Conservation (phyloP, 768 basidiomycete genomes). For the Amanita fuliginea region DNA sequence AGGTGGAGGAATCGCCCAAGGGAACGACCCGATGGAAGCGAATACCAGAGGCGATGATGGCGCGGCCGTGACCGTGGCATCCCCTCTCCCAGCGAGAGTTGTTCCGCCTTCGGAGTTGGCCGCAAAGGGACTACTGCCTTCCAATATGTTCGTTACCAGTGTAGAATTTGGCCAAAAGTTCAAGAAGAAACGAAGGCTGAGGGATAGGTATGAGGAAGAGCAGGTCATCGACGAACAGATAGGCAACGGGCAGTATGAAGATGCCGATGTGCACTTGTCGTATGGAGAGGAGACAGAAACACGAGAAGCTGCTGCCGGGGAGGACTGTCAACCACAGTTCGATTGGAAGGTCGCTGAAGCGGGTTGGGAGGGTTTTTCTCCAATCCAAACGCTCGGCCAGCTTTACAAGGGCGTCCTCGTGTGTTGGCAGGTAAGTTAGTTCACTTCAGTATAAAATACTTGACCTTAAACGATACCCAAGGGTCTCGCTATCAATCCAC, state of each 20-base stretch:
- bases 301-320: no score
- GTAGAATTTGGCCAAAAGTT: not conserved
- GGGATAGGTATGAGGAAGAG: not conserved
- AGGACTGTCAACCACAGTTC: no score
- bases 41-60: no score
- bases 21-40: not conserved
- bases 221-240: not conserved
- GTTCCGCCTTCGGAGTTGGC: conserved; percentile 3
- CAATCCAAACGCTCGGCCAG: not conserved
- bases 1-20: not conserved
- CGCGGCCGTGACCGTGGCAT: not conserved
- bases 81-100: not conserved
- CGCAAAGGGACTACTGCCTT: not conserved
- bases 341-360: no score
- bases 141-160: conserved; percentile 5
- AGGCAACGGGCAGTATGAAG: not conserved
- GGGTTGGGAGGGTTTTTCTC: no score
- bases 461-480: not conserved
- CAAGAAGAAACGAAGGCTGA: conserved; percentile 1
- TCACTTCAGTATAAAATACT: not conserved
- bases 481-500: conserved; percentile 5
- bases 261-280: not conserved
- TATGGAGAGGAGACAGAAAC: not conserved
- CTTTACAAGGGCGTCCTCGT: not conserved
- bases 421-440: not conserved